phyloP scores from a whole-genome alignment of 1,139 yeast species.

The Magnusiomyces magnusii region DNA sequence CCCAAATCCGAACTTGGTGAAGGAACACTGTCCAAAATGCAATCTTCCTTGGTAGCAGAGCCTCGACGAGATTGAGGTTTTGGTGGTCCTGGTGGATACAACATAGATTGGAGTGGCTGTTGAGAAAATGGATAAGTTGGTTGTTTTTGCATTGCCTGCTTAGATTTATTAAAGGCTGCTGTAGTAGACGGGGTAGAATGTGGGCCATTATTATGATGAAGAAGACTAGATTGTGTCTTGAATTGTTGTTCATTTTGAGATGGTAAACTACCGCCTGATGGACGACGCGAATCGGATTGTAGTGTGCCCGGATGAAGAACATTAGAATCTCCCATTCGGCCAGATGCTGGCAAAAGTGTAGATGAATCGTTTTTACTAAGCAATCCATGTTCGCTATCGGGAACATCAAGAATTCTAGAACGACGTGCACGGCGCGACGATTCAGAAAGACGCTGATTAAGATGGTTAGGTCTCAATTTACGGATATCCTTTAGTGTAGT shows the following conservation, averaged over 20 bases:
- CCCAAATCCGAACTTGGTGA: background rate
- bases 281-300: background rate
- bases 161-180: background rate
- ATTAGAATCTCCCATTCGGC: background rate
- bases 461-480: slow-evolving; percentile 65
- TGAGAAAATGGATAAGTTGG: background rate
- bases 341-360: slow-evolving; percentile 10
- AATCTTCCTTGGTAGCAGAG: background rate
- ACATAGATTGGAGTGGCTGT: background rate
- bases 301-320: background rate
- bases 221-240: background rate
- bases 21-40: slow-evolving; percentile 5
- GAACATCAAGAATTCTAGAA: slow-evolving; percentile 43
- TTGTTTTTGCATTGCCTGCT: background rate
- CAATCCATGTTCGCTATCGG: slow-evolving; percentile 32
- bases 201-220: background rate
- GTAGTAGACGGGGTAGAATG: background rate
- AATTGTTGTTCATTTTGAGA: background rate
- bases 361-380: slow-evolving; percentile 24
- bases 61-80: background rate
- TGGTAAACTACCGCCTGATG: background rate
- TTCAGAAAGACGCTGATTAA: slow-evolving; percentile 54
- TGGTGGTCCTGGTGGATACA: background rate
- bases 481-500: slow-evolving; percentile 73
- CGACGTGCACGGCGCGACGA: slow-evolving; percentile 54